phyloP scores from a whole-genome alignment of 768 basidiomycete species.

The Holtermanniella nyarrowii region DNA sequence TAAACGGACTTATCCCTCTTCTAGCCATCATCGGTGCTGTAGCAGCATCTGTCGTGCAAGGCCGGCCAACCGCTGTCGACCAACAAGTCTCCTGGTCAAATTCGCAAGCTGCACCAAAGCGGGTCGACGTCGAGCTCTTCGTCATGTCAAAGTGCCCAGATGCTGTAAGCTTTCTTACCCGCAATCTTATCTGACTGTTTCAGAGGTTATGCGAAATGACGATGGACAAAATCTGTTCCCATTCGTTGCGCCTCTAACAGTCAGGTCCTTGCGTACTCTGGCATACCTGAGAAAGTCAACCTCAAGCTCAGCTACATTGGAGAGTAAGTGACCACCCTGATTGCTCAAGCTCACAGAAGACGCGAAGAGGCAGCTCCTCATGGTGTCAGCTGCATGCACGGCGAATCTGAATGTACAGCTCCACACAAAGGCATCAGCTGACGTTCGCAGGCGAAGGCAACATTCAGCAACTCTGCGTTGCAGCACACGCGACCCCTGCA shows the following conservation, averaged over 20 bases:
- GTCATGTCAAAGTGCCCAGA: conserved; percentile 73
- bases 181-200: not conserved
- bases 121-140: conserved; percentile 28
- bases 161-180: conserved; percentile 43
- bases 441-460: conserved; percentile 51
- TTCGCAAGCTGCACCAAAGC: too few species aligned
- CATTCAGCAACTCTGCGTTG: conserved; percentile 72
- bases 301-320: conserved; percentile 64
- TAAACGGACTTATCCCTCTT: not conserved
- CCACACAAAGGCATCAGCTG: not conserved
- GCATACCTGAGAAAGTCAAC: conserved; percentile 56
- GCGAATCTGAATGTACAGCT: conserved; percentile 55
- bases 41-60: not conserved
- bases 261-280: conserved; percentile 43
- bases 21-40: not conserved
- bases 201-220: conserved; percentile 56
- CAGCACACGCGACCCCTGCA: not conserved
- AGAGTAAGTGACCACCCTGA: conserved; percentile 53
- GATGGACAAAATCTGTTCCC: not conserved
- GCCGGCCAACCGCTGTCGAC: not conserved
- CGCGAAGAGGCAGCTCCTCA: conserved; percentile 12
- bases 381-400: conserved; percentile 75
- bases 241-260: not conserved
- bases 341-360: conserved; percentile 1
- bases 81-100: too few species aligned